These are phyloP conservation scores for Saccharomyces pastorianus DNA, from an alignment of 1,139 yeast species.

Conservation along the genomic window DNA sequence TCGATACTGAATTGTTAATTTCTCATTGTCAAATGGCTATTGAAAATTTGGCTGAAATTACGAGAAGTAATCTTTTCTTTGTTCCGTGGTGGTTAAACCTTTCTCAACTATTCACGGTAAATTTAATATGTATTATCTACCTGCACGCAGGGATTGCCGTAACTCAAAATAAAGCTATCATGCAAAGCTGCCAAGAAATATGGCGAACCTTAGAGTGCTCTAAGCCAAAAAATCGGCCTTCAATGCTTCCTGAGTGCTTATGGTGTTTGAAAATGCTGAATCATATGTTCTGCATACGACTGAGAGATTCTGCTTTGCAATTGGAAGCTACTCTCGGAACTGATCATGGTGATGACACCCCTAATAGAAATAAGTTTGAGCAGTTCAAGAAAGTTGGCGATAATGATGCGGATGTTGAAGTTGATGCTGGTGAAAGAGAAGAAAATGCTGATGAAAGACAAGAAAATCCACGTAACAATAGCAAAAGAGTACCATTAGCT, in stretches of 20 bases:
- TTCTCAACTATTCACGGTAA: constrained; percentile 41
- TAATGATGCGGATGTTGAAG: background rate
- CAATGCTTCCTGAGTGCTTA: constrained; percentile 54
- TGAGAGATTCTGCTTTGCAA: constrained; percentile 36
- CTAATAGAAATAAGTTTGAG: constrained; percentile 43
- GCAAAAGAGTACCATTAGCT: background rate
- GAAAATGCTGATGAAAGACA: constrained; percentile 4
- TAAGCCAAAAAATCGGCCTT: constrained; percentile 19
- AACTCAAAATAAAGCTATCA: constrained; percentile 16
- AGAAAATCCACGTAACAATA: background rate
- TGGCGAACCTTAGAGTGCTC: constrained; percentile 18
- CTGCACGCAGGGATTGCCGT: constrained; percentile 36
- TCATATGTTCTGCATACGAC: constrained; percentile 42
- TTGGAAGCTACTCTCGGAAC: constrained; percentile 39
- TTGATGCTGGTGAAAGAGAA: constrained; percentile 8
- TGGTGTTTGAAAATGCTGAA: constrained; percentile 58
- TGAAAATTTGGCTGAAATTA: constrained; percentile 33
- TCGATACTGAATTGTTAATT: constrained; percentile 35
- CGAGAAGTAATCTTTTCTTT: constrained; percentile 33
- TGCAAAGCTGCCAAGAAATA: constrained; percentile 23
- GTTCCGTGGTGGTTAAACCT: constrained; percentile 53
- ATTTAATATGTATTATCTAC: constrained; percentile 40
- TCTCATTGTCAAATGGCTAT: constrained; percentile 36
- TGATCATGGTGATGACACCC: constrained; percentile 51
- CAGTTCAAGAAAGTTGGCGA: constrained; percentile 38